phyloP scores from a whole-genome alignment of 1,139 yeast species.

The Saccharomyces hybrid region DNA sequence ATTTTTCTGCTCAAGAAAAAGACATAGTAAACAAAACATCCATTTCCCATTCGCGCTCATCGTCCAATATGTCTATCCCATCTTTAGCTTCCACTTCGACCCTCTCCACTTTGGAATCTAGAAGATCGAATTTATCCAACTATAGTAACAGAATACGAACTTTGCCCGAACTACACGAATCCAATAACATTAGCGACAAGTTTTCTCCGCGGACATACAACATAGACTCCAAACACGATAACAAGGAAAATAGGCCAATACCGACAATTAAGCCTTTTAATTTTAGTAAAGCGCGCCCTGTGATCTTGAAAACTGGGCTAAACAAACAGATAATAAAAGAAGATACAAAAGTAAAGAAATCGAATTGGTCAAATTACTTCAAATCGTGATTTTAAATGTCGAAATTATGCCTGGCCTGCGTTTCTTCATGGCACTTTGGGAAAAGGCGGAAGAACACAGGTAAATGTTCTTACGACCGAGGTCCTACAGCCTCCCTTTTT shows the following conservation, averaged over 20 bases:
- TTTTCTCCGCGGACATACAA: neutral
- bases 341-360: constrained; percentile 5
- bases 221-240: constrained; percentile 3
- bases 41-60: constrained; percentile 16
- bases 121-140: constrained; percentile 6
- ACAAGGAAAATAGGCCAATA: constrained; percentile 9
- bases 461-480: neutral
- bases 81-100: constrained; percentile 25
- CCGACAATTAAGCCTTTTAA: neutral
- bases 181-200: constrained; percentile 5
- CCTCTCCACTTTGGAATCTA: constrained; percentile 20
- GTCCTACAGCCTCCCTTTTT: neutral
- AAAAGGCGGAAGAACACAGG: neutral
- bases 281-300: constrained; percentile 8
- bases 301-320: constrained; percentile 14
- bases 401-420: no score
- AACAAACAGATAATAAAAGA: constrained; percentile 6
- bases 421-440: neutral
- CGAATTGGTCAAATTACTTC: constrained; percentile 9
- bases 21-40: neutral
- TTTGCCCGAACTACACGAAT: constrained; percentile 5
- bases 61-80: constrained; percentile 22
- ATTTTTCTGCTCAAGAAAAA: neutral
- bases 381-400: neutral
- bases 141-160: constrained; percentile 3